A percentile compares a stretch with the other conserved stretches of the same genome.
Evolutionary conservation across 257 asterid genomes (phyloP).

Genomic region (Ajuga chamaepitys): DNA sequence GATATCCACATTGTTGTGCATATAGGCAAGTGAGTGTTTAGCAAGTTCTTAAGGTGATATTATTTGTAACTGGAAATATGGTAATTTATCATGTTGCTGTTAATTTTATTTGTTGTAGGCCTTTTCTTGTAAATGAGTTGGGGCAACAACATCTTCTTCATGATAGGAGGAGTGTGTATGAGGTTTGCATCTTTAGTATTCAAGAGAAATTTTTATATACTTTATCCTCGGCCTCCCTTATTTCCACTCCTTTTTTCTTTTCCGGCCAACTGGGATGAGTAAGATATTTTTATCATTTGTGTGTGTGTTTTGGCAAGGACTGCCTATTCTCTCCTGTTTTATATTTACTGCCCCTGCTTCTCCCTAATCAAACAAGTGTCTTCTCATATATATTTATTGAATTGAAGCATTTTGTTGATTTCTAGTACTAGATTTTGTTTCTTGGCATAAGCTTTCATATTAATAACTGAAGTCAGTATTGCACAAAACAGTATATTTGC

Average conservation of each 20-base stretch:
- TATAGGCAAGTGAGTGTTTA: background rate
- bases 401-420: no score
- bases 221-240: background rate
- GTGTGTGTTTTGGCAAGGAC: no score
- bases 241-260: background rate
- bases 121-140: conserved; percentile 83
- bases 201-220: background rate
- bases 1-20: background rate
- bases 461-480: no score
- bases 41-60: no score
- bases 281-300: no score
- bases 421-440: background rate
- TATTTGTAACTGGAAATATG: no score
- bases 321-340: background rate
- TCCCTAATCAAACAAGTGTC: background rate
- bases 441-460: no score
- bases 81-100: background rate
- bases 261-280: background rate
- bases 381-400: background rate
- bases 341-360: background rate
- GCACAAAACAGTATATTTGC: no score
- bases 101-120: conserved; percentile 43
- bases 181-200: conserved; percentile 46
- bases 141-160: conserved; percentile 90
- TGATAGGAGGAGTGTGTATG: conserved; percentile 84